These are phyloP conservation scores for Solanum ossicruentum DNA, from an alignment of 257 asterid genomes.

Conservation along the genomic window DNA sequence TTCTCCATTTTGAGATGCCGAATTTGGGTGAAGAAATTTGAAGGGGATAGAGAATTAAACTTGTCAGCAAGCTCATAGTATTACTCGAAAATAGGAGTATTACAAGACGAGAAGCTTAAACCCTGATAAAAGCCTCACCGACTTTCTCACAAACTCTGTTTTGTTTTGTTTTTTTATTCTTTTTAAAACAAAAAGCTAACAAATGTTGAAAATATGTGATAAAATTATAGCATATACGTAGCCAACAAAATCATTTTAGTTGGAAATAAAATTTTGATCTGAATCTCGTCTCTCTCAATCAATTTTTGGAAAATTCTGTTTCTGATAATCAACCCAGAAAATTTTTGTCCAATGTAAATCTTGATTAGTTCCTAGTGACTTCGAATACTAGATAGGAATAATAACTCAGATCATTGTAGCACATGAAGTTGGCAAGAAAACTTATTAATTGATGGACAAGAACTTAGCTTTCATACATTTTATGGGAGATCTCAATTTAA, in stretches of 20 bases:
- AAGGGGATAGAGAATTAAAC: neutral
- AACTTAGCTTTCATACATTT: neutral
- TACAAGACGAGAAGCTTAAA: neutral
- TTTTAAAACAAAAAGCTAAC: neutral
- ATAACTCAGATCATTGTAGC: neutral
- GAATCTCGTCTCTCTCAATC: no score
- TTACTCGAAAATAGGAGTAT: neutral
- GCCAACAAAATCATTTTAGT: neutral
- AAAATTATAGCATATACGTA: neutral
- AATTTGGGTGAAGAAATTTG: conserved; percentile 13
- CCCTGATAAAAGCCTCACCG: neutral
- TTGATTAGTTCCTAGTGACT: neutral
- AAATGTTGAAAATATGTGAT: neutral
- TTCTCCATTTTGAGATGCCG: conserved; percentile 20
- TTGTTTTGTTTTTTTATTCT: neutral
- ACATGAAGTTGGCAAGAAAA: neutral
- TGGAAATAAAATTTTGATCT: no score
- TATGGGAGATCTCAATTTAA: neutral
- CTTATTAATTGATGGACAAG: neutral
- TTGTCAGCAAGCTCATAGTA: conserved; percentile 10
- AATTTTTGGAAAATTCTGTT: no score
- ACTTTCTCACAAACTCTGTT: neutral
- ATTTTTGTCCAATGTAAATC: neutral
- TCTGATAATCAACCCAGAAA: neutral
- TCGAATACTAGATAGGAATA: neutral